These are phyloP conservation scores for Ceratocystis albifundus DNA, from an alignment of 2,329 filamentous ascomycete genomes.

Conservation along the genomic window DNA sequence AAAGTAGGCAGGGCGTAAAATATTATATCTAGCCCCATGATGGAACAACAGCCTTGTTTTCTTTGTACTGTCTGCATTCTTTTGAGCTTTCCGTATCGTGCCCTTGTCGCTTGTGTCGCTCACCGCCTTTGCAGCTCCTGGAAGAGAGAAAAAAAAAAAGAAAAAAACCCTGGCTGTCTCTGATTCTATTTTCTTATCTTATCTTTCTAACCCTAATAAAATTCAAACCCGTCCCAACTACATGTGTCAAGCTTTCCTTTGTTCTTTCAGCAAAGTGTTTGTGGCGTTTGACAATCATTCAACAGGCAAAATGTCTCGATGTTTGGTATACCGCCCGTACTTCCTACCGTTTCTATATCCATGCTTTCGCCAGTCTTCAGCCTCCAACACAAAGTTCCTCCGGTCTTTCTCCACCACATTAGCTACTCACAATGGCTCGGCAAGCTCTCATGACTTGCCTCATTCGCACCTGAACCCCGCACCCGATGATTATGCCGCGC, in stretches of 20 bases:
- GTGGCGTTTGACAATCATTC: neutral
- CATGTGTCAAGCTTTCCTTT: neutral
- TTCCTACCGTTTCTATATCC: constrained; percentile 43
- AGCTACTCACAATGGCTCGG: constrained; percentile 25
- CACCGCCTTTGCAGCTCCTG: too few species aligned
- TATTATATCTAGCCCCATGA: neutral
- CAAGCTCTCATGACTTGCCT: constrained; percentile 32
- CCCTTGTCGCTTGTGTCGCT: neutral
- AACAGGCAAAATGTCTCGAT: constrained; percentile 34
- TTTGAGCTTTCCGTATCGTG: neutral
- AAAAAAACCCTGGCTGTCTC: too few species aligned
- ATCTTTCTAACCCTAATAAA: constrained; percentile 1
- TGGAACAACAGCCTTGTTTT: neutral
- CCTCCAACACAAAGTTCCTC: neutral
- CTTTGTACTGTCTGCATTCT: neutral
- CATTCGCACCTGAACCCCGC: constrained; percentile 60
- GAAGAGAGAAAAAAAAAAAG: too few species aligned
- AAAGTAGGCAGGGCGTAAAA: too few species aligned
- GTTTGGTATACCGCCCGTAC: constrained; percentile 31
- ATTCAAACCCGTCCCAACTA: neutral
- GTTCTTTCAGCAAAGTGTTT: neutral
- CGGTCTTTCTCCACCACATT: constrained; percentile 21
- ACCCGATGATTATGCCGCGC: constrained; percentile 71
- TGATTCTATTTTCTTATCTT: neutral
- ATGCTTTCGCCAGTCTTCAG: constrained; percentile 29